Evolutionary conservation across 352 stramenopile species (phyloP).

Genomic region (Poterioochromonas sp.): DNA sequence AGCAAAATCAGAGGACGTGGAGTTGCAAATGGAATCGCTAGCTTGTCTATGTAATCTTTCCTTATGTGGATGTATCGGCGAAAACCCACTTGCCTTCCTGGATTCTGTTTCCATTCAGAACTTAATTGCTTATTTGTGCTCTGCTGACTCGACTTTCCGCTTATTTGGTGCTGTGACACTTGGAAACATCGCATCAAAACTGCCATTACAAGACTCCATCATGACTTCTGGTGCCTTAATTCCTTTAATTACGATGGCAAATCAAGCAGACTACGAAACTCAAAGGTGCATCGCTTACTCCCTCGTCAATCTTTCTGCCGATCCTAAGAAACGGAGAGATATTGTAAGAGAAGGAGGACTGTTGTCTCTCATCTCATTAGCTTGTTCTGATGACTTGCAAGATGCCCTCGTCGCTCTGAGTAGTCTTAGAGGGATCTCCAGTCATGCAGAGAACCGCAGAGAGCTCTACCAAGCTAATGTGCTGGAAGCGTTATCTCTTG

Average conservation of each 20-base stretch:
- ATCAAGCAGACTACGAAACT: slow-evolving; percentile 79
- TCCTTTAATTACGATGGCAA: slow-evolving; percentile 82
- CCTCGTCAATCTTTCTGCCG: slow-evolving; percentile 84
- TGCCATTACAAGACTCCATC: slow-evolving; percentile 52
- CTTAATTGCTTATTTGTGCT: slow-evolving; percentile 86
- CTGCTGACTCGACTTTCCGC: slow-evolving; percentile 80
- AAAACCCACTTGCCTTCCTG: slow-evolving; percentile 73
- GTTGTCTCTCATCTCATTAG: slow-evolving; percentile 84
- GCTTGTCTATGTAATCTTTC: slow-evolving; percentile 91
- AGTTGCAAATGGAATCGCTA: slow-evolving; percentile 89
- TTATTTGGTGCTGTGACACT: slow-evolving; percentile 88
- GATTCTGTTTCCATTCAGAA: slow-evolving; percentile 72
- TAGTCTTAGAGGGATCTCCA: slow-evolving; percentile 74
- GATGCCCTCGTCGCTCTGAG: slow-evolving; percentile 81
- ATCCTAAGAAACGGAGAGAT: slow-evolving; percentile 63
- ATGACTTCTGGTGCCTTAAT: slow-evolving; percentile 69
- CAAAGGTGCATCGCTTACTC: slow-evolving; percentile 89
- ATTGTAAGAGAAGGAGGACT: slow-evolving; percentile 82
- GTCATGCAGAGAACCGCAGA: slow-evolving; percentile 64
- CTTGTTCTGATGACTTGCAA: slow-evolving; percentile 67
- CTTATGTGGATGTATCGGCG: slow-evolving; percentile 81
- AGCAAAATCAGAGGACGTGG: slow-evolving; percentile 78
- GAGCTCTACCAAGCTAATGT: slow-evolving; percentile 75
- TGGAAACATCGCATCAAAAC: slow-evolving; percentile 80
- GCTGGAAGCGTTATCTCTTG: slow-evolving; percentile 72